Conservation (phyloP, 495 filamentous ascomycete genomes). For the Trichoderma virens region DNA sequence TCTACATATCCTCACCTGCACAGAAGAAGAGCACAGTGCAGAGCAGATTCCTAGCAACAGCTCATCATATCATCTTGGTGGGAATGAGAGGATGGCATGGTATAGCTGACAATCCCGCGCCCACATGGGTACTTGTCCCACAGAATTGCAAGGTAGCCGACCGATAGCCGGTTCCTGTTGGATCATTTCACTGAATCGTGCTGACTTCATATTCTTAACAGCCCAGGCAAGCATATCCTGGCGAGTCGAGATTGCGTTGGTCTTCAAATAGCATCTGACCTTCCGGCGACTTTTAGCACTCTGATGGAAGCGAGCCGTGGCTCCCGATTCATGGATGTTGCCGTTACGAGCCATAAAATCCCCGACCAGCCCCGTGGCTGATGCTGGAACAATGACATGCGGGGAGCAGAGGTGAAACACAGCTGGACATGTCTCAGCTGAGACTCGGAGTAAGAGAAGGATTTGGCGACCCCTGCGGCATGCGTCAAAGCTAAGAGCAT, state of each 20-base stretch:
- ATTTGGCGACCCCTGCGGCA: not conserved
- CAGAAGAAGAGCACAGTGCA: too few relatives aligned
- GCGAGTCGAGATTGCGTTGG: not conserved
- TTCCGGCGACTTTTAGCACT: not conserved
- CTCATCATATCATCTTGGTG: too few relatives aligned
- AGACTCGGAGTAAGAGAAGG: not conserved
- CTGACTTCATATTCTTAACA: not conserved
- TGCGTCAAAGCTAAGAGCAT: not conserved
- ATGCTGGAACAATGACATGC: not conserved
- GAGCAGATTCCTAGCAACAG: too few relatives aligned
- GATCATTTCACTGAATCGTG: not conserved
- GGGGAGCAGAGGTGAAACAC: not conserved
- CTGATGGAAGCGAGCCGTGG: too few relatives aligned
- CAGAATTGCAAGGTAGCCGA: too few relatives aligned
- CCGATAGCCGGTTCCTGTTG: too few relatives aligned
- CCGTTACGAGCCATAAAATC: not conserved
- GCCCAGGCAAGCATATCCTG: not conserved
- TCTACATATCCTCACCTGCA: too few relatives aligned
- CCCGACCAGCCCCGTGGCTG: not conserved
- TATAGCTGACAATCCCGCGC: too few relatives aligned
- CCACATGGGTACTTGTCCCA: too few relatives aligned
- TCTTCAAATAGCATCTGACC: not conserved
- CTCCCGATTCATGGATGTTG: not conserved
- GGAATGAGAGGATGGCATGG: too few relatives aligned
- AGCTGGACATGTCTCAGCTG: not conserved